Evolutionary conservation across 2,329 filamentous ascomycete genomes (phyloP), one percentile per base, ranked within the genome.

Genomic region (Hirsutella rhossiliensis): DNA sequence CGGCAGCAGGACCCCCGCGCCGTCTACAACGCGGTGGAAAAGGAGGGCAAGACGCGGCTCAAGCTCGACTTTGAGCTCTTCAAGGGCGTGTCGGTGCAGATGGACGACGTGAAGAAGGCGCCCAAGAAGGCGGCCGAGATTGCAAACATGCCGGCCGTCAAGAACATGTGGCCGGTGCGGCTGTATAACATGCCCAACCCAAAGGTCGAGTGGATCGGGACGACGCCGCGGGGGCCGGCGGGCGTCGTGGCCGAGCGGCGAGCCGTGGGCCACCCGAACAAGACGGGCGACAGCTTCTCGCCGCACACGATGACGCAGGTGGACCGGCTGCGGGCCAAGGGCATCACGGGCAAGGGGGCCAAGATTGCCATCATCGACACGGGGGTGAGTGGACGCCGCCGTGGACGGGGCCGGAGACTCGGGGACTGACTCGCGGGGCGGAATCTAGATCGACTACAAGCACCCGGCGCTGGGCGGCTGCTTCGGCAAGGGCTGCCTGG

Each of bases 381-480:
- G 19, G 73, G 73, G 54, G 70, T 73, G 65, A 59, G 70, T 64
- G 28, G 15, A n/a, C n/a, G 19, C 27, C 19, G 11, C 4, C 30
- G 4, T 4, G 11, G 30, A 4, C 30, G 30, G 11, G 3, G 11
- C 30, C 4, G 11, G 30, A n/a, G 15, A 12, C 30, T 15, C 34
- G 34, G n/a, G 7, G 15, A 9, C 15, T 17, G 8, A n/a, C 15
- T 17, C 34, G n/a, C n/a, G n/a, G n/a, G 18, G 9, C n/a, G 2
- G n/a, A n/a, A n/a, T n/a, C n/a, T 38, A 73, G 70, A 62, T 80
- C 40, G 79, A 83, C 54, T 82, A 81, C 54, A 68, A 62, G 1
- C 78, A 83, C 52, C 74, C 77, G 2, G 75, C 76, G 27, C 69
- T 84, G 0, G 80, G 80, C 15, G 77, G 76, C 40, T 78, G 78